These are phyloP conservation scores for Adansonia gregorii DNA, from an alignment of 441 rosid species.

Conservation along the genomic window DNA sequence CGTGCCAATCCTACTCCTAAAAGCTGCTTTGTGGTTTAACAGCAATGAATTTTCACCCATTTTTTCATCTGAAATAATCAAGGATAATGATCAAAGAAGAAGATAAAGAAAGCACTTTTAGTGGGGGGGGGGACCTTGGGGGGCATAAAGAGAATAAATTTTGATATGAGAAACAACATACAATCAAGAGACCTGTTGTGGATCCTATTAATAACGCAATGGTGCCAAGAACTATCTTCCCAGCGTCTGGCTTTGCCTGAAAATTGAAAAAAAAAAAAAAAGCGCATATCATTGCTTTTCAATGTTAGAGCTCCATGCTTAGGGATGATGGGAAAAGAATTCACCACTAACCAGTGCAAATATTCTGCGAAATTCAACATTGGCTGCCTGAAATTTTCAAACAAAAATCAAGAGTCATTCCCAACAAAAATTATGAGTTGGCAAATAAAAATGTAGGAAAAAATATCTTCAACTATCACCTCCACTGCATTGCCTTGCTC, in stretches of 20 bases:
- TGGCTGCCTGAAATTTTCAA: conserved; percentile 65
- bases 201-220: conserved; percentile 75
- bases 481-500: conserved; percentile 70
- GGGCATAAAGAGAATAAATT: conserved; percentile 5
- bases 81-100: conserved; percentile 6
- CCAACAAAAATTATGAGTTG: conserved; percentile 14
- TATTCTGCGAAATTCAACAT: conserved; percentile 75
- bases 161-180: conserved; percentile 33
- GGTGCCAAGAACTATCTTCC: conserved; percentile 70
- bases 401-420: conserved; percentile 22
- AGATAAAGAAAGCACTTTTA: background rate
- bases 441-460: conserved; percentile 18
- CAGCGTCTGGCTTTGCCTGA: conserved; percentile 88
- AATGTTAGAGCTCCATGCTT: conserved; percentile 5
- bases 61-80: background rate
- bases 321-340: conserved; percentile 7
- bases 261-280: conserved; percentile 21
- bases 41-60: conserved; percentile 10
- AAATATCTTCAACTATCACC: conserved; percentile 41
- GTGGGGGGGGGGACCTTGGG: background rate
- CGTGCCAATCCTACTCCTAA: conserved; percentile 12
- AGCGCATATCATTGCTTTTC: background rate
- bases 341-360: conserved; percentile 61
- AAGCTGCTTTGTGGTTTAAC: background rate
- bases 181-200: conserved; percentile 69